Evolutionary conservation across 2,329 filamentous ascomycete genomes (phyloP).

Genomic region (Chalaropsis thielavioides): DNA sequence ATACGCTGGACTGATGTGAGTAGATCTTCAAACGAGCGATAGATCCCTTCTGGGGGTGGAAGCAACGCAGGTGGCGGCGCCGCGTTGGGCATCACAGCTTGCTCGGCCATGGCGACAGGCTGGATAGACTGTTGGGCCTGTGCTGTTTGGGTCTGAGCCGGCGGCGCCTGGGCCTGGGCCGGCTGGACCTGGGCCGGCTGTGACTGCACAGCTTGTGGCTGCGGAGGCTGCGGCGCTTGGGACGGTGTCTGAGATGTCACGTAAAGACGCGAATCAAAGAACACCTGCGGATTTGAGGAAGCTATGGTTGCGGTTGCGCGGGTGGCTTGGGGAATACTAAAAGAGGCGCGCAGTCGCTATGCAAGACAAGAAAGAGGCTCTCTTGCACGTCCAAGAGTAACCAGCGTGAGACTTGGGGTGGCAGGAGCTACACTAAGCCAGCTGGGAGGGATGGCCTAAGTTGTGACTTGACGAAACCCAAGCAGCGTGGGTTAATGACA

Average conservation of each 20-base stretch:
- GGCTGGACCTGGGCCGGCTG: background rate
- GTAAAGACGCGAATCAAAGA: slow-evolving; percentile 17
- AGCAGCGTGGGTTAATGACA: background rate
- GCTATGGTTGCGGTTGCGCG: slow-evolving; percentile 21
- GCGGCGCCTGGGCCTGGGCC: slow-evolving; percentile 3
- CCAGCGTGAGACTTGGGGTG: background rate
- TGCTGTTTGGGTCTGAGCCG: background rate
- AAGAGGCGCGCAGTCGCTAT: slow-evolving; percentile 15
- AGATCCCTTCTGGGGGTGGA: slow-evolving; percentile 46
- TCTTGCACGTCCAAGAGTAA: background rate
- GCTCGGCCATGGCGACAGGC: slow-evolving; percentile 24
- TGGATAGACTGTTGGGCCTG: slow-evolving; percentile 15
- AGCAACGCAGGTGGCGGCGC: slow-evolving; percentile 35
- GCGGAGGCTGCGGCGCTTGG: slow-evolving; percentile 8
- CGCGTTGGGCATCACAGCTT: slow-evolving; percentile 29
- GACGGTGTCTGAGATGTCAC: slow-evolving; percentile 15
- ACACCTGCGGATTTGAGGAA: slow-evolving; percentile 11
- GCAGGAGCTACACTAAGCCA: background rate
- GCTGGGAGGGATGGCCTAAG: background rate
- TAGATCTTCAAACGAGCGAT: slow-evolving; percentile 44
- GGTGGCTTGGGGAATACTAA: slow-evolving; percentile 18
- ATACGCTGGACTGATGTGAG: slow-evolving; percentile 43
- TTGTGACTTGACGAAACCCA: background rate
- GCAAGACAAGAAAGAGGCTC: slow-evolving; percentile 17
- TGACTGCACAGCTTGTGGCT: slow-evolving; percentile 2